Evolutionary conservation across 768 basidiomycete species (phyloP), one percentile per base, ranked within the genome.

Genomic region (Psilocybe tampanensis): DNA sequence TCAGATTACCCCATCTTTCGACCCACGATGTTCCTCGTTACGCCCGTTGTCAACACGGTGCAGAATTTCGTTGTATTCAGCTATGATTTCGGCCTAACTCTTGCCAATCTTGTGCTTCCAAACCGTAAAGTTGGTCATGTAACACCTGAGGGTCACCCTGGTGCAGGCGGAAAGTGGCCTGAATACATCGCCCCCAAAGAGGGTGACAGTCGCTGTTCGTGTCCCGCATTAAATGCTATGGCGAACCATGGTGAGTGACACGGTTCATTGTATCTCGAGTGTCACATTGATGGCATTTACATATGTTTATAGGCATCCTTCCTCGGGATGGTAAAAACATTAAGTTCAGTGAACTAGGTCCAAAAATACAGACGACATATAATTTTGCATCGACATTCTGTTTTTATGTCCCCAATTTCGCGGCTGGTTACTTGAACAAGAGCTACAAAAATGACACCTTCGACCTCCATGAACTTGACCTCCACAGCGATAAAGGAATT

Each of bases 181-280:
- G 83, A 86, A 64, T 91, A 79, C 64, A 70, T 77, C 1, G 69
- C 85, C 2, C 80, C 88, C 9, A 70, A 69, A 55, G 77, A 84
- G 8, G 83, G 81, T 1, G 90, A 92, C 61, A 90, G 89, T 63
- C 76, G 91, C 2, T 82, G 83, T 59, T 82, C 86, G 1, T 92
- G 90, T 60, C 90, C 90, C 1, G 89, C 82, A 12, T 68, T 93
- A 56, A 93, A 94, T 61, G 86, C 89, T 0, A 76, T 94, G 82
- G 89, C 91, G 7, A 93, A 93, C 67, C 91, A 93, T 58, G 92
- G 91, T 91, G 36, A 29, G 73, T 57, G 8, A 5, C 5, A 2
- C 17, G 9, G 18, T 3, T n/a, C 9, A 32, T 3, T 19, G 2
- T 32, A 26, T 42, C 74, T 76, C 59, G 75, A 39, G 3, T 76